Evolutionary conservation across 805 yeast species (phyloP), one percentile per base, ranked within the genome.

Genomic region (Spathaspora boniae): DNA sequence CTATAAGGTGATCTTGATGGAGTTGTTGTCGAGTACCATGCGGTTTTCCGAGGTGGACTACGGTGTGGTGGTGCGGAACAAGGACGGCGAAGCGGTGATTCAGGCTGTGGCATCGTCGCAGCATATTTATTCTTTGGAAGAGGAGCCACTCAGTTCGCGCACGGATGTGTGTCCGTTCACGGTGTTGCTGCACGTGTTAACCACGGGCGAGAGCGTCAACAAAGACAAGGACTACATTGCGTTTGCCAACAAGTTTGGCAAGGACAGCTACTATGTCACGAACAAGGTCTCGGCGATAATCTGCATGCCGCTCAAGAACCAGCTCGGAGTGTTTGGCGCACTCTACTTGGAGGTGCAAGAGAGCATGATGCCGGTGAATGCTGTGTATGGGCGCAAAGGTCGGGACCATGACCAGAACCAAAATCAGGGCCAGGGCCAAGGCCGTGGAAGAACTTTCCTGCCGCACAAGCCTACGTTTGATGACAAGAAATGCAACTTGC

Each of bases 221-320:
- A 56, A 67, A 26, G 62, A 56, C 26, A 58, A 62, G 9, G 72
- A 65, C 36, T 49, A 47, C 12, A 43, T 55, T 9, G 46, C 48
- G 31, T 65, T 72, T 38, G 61, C 57, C 9, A 42, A 47, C 16
- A 46, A 55, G 9, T 61, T 57, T 31, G 60, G 62, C 9, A 57
- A 47, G 22, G 78, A 73, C 42, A 49, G 56, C 7, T 74, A 72
- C 46, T 74, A 55, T 44, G 49, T 48, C 18, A 51, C 53, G 19
- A 56, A 62, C 29, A 44, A 50, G 4, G 57, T 64, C 27, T 51
- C 53, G 22, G 51, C 68, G 3, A 63, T 65, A 14, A 41, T 70
- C 5, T 71, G 78, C 48, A 40, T 73, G 17, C 78, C 79, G 1
- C 58, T 74, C 27, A 67, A 58, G 34, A 67, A 58, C 30, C 68